Evolutionary conservation across 305 asterid genomes (phyloP).

Genomic region (Petunia hybrid): DNA sequence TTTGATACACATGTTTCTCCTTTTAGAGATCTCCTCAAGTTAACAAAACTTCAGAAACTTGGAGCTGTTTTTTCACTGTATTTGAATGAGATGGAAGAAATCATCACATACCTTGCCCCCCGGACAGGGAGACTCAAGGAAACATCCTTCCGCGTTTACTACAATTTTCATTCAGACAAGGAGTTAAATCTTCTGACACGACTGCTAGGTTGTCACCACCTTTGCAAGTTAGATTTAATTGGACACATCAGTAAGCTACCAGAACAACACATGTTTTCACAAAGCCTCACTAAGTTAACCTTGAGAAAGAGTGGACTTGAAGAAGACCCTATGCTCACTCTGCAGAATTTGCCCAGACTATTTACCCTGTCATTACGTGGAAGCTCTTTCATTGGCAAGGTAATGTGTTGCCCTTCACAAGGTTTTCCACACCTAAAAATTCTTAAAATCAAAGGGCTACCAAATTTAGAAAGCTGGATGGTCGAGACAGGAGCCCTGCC

Average conservation of each 20-base stretch:
- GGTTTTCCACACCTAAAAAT: slow-evolving; percentile 38
- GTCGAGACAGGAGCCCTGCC: slow-evolving; percentile 45
- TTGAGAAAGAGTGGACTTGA: slow-evolving; percentile 45
- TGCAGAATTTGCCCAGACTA: slow-evolving; percentile 54
- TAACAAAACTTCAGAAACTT: slow-evolving; percentile 40
- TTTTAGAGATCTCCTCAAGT: slow-evolving; percentile 37
- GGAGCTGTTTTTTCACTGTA: slow-evolving; percentile 32
- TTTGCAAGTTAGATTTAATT: slow-evolving; percentile 36
- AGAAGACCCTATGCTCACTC: slow-evolving; percentile 53
- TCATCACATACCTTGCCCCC: slow-evolving; percentile 30
- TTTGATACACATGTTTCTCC: slow-evolving; percentile 34
- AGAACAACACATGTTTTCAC: slow-evolving; percentile 28
- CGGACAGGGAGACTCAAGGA: slow-evolving; percentile 38
- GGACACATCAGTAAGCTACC: slow-evolving; percentile 43
- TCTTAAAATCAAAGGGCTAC: slow-evolving; percentile 10
- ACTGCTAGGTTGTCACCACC: slow-evolving; percentile 44
- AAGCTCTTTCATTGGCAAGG: slow-evolving; percentile 41
- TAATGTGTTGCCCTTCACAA: slow-evolving; percentile 32
- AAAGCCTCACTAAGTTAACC: slow-evolving; percentile 43
- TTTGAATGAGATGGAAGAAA: slow-evolving; percentile 39
- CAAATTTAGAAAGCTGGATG: slow-evolving; percentile 35
- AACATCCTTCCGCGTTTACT: slow-evolving; percentile 47
- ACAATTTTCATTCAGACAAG: slow-evolving; percentile 45
- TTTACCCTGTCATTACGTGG: slow-evolving; percentile 37
- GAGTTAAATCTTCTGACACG: slow-evolving; percentile 36